phyloP scores from a whole-genome alignment of 768 basidiomycete genomes.

The Suillus brevipes region DNA sequence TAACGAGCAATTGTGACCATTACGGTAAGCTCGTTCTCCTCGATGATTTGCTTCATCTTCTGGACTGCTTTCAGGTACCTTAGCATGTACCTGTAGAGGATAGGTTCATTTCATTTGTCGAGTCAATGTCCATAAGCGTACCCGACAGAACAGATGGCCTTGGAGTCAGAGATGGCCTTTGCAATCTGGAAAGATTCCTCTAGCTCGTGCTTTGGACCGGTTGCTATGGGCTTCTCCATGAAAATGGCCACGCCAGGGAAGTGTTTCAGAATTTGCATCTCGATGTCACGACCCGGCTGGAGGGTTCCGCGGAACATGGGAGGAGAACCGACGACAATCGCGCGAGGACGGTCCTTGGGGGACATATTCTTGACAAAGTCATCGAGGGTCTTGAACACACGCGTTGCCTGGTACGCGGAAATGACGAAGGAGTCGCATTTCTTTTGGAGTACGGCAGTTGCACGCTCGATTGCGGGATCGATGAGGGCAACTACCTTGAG shows the following conservation, averaged over 20 bases:
- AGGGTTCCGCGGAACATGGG: slow-evolving; percentile 88
- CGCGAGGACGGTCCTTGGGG: slow-evolving; percentile 67
- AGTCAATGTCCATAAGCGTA: slow-evolving; percentile 35
- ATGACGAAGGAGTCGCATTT: slow-evolving; percentile 93
- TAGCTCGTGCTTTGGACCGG: slow-evolving; percentile 70
- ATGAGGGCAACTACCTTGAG: slow-evolving; percentile 95
- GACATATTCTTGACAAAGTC: slow-evolving; percentile 77
- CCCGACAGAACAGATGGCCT: slow-evolving; percentile 88
- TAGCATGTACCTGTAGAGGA: slow-evolving; percentile 74
- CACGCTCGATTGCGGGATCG: slow-evolving; percentile 86
- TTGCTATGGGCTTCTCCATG: slow-evolving; percentile 90
- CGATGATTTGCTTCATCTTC: slow-evolving; percentile 94
- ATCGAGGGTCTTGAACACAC: slow-evolving; percentile 79
- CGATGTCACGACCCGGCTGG: slow-evolving; percentile 77
- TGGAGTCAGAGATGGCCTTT: slow-evolving; percentile 64
- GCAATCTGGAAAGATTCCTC: slow-evolving; percentile 70
- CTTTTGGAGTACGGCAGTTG: slow-evolving; percentile 75
- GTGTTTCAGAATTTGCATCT: slow-evolving; percentile 80
- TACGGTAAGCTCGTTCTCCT: slow-evolving; percentile 90
- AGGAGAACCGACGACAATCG: slow-evolving; percentile 88
- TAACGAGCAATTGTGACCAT: slow-evolving; percentile 97
- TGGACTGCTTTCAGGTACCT: slow-evolving; percentile 92
- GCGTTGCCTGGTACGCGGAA: slow-evolving; percentile 89
- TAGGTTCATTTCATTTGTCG: not conserved
- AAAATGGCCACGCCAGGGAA: slow-evolving; percentile 91